Conservation (phyloP, 805 yeast genomes). For the Saccharomycopsis olivae region DNA sequence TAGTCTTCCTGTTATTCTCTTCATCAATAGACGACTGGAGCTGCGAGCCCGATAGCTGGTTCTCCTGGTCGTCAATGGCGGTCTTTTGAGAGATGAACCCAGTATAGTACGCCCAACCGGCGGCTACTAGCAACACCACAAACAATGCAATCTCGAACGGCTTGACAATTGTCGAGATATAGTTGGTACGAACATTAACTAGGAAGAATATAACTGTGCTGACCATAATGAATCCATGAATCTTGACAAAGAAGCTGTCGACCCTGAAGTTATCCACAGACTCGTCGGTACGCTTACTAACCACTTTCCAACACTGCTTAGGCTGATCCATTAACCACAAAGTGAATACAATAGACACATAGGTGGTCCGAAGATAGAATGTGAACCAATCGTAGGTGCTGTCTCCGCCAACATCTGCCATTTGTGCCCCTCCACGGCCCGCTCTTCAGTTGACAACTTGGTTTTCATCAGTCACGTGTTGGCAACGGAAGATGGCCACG, state of each 20-base stretch:
- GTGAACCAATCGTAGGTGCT: constrained; percentile 18
- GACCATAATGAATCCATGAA: constrained; percentile 11
- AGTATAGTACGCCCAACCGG: constrained; percentile 9
- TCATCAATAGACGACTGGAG: constrained; percentile 4
- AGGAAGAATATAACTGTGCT: constrained; percentile 5
- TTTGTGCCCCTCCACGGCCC: too few species aligned
- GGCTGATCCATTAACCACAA: constrained; percentile 19
- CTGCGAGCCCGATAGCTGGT: neutral
- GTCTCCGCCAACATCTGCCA: too few species aligned
- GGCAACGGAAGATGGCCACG: too few species aligned
- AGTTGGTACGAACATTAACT: constrained; percentile 16
- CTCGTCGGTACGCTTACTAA: constrained; percentile 1
- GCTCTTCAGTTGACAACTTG: too few species aligned
- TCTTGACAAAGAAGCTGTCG: constrained; percentile 8
- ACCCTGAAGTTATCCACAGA: constrained; percentile 13
- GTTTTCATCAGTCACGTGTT: too few species aligned
- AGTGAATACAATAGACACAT: constrained; percentile 12
- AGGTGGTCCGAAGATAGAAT: constrained; percentile 17
- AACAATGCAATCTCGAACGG: constrained; percentile 12
- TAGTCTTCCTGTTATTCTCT: constrained; percentile 12
- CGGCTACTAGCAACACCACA: constrained; percentile 1
- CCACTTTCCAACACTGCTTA: constrained; percentile 13
- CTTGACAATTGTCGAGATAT: constrained; percentile 9
- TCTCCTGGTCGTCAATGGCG: neutral
- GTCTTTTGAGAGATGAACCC: constrained; percentile 1